A percentile compares a stretch with the other conserved stretches of the same genome.
Evolutionary conservation across 345 rosid genomes (phyloP).

Genomic region (Pugionium dolabratum): DNA sequence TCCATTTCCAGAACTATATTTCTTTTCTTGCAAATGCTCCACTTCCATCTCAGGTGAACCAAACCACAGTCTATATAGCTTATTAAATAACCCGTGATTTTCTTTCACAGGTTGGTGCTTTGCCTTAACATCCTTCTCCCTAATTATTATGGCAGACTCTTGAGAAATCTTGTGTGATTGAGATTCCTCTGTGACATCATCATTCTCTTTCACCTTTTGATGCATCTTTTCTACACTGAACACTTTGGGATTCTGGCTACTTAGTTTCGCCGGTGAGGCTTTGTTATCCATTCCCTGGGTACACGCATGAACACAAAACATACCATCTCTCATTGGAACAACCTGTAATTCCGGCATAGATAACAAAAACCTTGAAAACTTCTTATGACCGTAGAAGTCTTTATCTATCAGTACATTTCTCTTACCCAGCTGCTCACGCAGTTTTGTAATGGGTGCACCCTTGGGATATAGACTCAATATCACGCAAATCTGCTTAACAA

Average conservation of each 20-base stretch:
- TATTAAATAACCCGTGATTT: conserved; percentile 36
- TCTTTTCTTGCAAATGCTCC: conserved; percentile 23
- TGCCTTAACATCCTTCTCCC: conserved; percentile 23
- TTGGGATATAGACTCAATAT: conserved; percentile 53
- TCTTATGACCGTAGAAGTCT: conserved; percentile 64
- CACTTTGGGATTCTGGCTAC: conserved; percentile 27
- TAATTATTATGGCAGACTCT: conserved; percentile 29
- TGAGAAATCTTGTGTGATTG: conserved; percentile 27
- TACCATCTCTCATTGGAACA: conserved; percentile 46
- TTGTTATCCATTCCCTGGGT: conserved; percentile 34
- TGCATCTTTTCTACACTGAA: conserved; percentile 31
- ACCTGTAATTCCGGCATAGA: conserved; percentile 67
- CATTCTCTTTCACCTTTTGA: conserved; percentile 29
- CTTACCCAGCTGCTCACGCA: conserved; percentile 58
- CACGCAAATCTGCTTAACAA: conserved; percentile 51
- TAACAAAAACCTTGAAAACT: conserved; percentile 58
- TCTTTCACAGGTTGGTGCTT: conserved; percentile 18
- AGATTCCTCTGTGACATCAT: conserved; percentile 34
- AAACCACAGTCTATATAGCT: conserved; percentile 49
- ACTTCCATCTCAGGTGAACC: conserved; percentile 38
- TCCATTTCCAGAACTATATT: conserved; percentile 25
- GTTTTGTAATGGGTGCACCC: conserved; percentile 54
- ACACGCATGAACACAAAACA: conserved; percentile 38
- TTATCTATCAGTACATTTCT: conserved; percentile 46
- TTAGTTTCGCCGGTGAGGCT: conserved; percentile 22